These are phyloP conservation scores for Aspergillus sp. DNA, from an alignment of 2,329 filamentous ascomycete genomes.

Conservation along the genomic window DNA sequence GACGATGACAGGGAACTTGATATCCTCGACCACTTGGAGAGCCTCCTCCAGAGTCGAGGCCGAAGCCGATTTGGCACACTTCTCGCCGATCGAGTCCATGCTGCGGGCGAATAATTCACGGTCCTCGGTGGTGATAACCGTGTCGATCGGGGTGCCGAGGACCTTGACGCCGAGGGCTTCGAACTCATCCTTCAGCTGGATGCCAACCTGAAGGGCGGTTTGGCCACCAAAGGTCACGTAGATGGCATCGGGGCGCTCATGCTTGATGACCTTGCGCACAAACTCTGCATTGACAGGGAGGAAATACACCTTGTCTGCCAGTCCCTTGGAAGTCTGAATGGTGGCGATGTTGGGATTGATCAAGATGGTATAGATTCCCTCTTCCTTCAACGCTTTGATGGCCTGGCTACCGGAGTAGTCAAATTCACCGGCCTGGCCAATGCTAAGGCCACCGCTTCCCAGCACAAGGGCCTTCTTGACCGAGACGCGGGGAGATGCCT, in stretches of 20 bases:
- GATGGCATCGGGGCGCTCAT: constrained; percentile 90
- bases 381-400: constrained; percentile 96
- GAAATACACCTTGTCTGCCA: constrained; percentile 99
- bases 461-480: constrained; percentile 94
- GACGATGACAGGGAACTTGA: constrained; percentile 94
- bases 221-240: constrained; percentile 98
- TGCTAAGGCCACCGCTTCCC: constrained; percentile 88
- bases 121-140: constrained; percentile 97
- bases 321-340: constrained; percentile 93
- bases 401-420: constrained; percentile 98
- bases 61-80: constrained; percentile 94
- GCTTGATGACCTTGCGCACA: constrained; percentile 91
- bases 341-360: constrained; percentile 99
- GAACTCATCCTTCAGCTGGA: constrained; percentile 95
- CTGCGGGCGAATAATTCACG: constrained; percentile 93
- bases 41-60: constrained; percentile 84
- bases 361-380: constrained; percentile 93
- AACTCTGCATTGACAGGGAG: constrained; percentile 94
- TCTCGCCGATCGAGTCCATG: constrained; percentile 97
- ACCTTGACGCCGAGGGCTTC: constrained; percentile 86
- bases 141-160: constrained; percentile 90
- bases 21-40: constrained; percentile 74
- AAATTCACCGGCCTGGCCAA: constrained; percentile 96
- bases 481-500: constrained; percentile 64
- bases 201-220: constrained; percentile 92